These are phyloP conservation scores for Xylaria bambusicola DNA, from an alignment of 495 filamentous ascomycete species.

Conservation along the genomic window DNA sequence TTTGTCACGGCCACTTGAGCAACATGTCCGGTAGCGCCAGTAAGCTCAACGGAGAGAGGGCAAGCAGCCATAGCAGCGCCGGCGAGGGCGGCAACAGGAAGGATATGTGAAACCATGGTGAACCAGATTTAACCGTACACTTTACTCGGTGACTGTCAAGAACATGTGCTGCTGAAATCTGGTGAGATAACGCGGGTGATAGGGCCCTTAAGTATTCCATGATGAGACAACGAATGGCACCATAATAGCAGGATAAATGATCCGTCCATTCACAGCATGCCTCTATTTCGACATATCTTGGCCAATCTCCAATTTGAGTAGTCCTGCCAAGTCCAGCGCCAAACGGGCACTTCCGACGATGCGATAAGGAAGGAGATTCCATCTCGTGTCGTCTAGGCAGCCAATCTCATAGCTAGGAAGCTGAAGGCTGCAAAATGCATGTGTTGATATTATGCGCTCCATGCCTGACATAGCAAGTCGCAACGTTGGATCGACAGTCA, in stretches of 20 bases:
- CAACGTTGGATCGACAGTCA: not conserved
- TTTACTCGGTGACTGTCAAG: not conserved
- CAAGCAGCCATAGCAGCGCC: constrained; percentile 31
- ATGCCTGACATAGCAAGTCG: constrained; percentile 16
- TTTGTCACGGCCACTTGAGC: constrained; percentile 34
- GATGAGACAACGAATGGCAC: constrained; percentile 2
- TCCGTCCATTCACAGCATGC: constrained; percentile 11
- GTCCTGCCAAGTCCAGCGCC: constrained; percentile 1
- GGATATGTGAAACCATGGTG: constrained; percentile 32
- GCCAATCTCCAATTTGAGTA: constrained; percentile 9
- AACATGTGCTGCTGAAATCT: not conserved
- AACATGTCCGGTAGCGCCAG: constrained; percentile 23
- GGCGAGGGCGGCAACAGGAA: constrained; percentile 29
- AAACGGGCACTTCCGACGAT: constrained; percentile 16
- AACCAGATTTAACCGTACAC: constrained; percentile 9
- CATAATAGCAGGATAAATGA: constrained; percentile 1
- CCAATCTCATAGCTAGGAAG: constrained; percentile 9
- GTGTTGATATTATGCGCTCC: constrained; percentile 13
- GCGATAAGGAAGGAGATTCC: constrained; percentile 16
- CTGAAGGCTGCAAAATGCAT: not conserved
- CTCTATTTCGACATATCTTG: constrained; percentile 16
- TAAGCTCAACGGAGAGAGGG: constrained; percentile 31
- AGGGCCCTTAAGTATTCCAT: constrained; percentile 15
- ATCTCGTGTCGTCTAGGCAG: not conserved
- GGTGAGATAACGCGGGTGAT: not conserved